Percentiles rank a stretch among this genome's conserved stretches.
phyloP scores from a whole-genome alignment of 345 rosid genomes.

The Mallotus nudiflorus region DNA sequence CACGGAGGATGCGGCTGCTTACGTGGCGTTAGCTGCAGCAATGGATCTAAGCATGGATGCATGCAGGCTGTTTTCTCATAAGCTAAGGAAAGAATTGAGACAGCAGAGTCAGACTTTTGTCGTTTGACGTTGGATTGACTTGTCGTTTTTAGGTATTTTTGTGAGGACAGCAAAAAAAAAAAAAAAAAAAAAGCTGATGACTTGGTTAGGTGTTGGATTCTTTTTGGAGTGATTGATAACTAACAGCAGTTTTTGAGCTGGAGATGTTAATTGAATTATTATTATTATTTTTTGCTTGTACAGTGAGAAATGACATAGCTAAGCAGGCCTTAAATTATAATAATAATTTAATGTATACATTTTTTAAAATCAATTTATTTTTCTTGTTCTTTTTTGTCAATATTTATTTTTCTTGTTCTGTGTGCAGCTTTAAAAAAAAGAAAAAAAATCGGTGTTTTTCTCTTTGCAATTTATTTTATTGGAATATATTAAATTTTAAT shows the following conservation, averaged over 20 bases:
- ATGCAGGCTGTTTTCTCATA: conserved; percentile 71
- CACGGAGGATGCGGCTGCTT: conserved; percentile 95
- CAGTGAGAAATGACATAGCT: conserved; percentile 31
- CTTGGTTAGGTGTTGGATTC: conserved; percentile 28
- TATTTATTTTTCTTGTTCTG: background rate
- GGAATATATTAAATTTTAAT: no score
- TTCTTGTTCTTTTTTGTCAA: background rate
- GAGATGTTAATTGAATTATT: no score
- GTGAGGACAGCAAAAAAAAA: no score
- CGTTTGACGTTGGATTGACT: conserved; percentile 45
- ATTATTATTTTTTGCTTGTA: conserved; percentile 15
- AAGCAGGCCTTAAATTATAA: conserved; percentile 9
- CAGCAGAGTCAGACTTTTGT: conserved; percentile 54
- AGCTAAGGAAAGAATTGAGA: conserved; percentile 82
- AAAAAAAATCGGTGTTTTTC: no score
- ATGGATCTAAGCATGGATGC: conserved; percentile 97
- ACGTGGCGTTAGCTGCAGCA: conserved; percentile 90
- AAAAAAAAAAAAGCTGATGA: no score
- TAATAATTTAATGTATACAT: background rate
- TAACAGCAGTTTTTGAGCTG: conserved; percentile 46
- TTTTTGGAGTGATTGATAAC: conserved; percentile 26
- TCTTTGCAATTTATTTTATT: no score
- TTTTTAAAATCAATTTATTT: background rate
- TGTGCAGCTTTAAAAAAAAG: no score
- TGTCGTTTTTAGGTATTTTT: conserved; percentile 45